Percentiles rank a stretch among this genome's conserved stretches.
Evolutionary conservation across 305 asterid genomes (phyloP).

Genomic region (Salvia sclarea): DNA sequence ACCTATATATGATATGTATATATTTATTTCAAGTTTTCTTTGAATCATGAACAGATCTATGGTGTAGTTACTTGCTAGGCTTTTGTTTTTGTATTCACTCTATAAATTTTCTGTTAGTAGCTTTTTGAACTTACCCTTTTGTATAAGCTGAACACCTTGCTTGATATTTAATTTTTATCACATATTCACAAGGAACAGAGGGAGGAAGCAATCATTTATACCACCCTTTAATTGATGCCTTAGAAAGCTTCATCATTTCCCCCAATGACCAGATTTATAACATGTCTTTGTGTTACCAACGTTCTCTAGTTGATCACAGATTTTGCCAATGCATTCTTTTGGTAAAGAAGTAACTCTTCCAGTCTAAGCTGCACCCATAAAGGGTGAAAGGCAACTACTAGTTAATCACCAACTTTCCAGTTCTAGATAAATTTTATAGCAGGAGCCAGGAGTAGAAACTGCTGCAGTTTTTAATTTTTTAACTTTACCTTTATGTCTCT

Average conservation of each 20-base stretch:
- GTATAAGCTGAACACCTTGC: background rate
- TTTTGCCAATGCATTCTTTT: background rate
- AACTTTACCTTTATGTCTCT: background rate
- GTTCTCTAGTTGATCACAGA: background rate
- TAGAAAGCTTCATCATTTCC: background rate
- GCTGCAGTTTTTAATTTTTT: background rate
- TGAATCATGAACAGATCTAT: conserved; percentile 14
- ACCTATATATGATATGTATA: no score
- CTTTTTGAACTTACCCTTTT: conserved; percentile 13
- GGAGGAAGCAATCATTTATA: background rate
- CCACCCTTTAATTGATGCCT: background rate
- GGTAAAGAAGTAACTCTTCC: conserved; percentile 5
- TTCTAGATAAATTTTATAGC: background rate
- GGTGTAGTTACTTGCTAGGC: conserved; percentile 18
- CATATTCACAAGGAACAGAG: conserved; percentile 14
- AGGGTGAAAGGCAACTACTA: background rate
- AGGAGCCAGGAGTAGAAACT: no score
- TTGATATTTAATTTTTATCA: background rate
- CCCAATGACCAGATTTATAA: background rate
- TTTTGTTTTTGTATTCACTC: conserved; percentile 9
- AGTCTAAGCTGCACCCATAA: conserved; percentile 3
- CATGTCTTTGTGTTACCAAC: background rate
- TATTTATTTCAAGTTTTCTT: conserved; percentile 18
- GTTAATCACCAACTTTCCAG: conserved; percentile 7
- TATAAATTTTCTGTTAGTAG: conserved; percentile 14